A percentile compares a stretch with the other conserved stretches of the same genome.
These are phyloP conservation scores for Monilinia fructicola DNA, from an alignment of 2,329 filamentous ascomycete species.

Conservation along the genomic window DNA sequence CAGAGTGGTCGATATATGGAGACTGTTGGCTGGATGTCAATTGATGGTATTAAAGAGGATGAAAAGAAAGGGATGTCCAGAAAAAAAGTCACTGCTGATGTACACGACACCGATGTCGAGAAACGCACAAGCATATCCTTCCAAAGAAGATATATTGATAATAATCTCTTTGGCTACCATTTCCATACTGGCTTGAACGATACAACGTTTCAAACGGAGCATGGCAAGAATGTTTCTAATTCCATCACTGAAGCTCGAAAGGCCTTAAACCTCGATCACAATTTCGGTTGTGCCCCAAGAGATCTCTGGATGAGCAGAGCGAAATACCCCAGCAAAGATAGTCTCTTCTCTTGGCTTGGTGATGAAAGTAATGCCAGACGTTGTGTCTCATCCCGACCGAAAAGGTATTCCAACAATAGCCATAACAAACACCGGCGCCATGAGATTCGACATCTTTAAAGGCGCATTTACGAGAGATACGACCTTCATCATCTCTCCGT, in stretches of 20 bases:
- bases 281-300: constrained; percentile 79
- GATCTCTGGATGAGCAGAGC: constrained; percentile 80
- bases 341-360: constrained; percentile 80
- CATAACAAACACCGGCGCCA: constrained; percentile 83
- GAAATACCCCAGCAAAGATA: constrained; percentile 69
- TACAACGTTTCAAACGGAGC: constrained; percentile 71
- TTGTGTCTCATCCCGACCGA: constrained; percentile 58
- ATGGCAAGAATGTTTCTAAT: constrained; percentile 68
- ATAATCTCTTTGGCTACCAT: constrained; percentile 81
- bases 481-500: constrained; percentile 84
- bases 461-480: constrained; percentile 87
- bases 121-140: constrained; percentile 55
- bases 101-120: constrained; percentile 1
- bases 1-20: constrained; percentile 93
- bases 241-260: constrained; percentile 70
- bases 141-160: constrained; percentile 84
- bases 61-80: constrained; percentile 36
- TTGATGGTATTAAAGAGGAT: constrained; percentile 56
- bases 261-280: constrained; percentile 68
- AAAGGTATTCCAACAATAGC: constrained; percentile 65
- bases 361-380: constrained; percentile 71
- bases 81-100: background rate
- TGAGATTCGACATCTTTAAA: constrained; percentile 94
- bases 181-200: constrained; percentile 75
- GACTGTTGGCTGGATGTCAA: constrained; percentile 90